Conservation (phyloP, 495 filamentous ascomycete genomes). For the Podospora comata region DNA sequence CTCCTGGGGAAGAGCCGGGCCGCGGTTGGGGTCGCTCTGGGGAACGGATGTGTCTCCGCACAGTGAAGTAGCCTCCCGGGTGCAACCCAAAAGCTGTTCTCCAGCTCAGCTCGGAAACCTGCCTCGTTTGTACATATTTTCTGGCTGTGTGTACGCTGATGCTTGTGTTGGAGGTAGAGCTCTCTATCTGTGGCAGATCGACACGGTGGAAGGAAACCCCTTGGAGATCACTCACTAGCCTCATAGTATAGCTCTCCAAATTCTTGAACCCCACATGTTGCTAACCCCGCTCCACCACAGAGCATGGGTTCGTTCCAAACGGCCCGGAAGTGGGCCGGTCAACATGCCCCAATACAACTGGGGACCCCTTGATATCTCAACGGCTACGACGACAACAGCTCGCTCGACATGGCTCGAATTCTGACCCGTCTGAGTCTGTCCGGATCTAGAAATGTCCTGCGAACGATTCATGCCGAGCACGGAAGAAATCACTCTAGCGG, state of each 20-base stretch:
- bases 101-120: not conserved
- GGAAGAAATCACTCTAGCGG: constrained; percentile 7
- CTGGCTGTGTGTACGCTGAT: not conserved
- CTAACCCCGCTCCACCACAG: constrained; percentile 18
- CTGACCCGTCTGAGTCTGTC: not conserved
- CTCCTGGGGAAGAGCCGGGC: constrained; percentile 1
- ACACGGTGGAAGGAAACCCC: constrained; percentile 6
- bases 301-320: constrained; percentile 17
- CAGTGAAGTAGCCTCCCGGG: constrained; percentile 18
- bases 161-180: constrained; percentile 8
- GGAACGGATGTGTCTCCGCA: constrained; percentile 21
- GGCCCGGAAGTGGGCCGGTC: constrained; percentile 23
- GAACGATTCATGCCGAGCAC: constrained; percentile 19
- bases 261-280: constrained; percentile 26
- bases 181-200: constrained; percentile 19
- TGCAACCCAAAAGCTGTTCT: constrained; percentile 17
- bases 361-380: not conserved
- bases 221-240: not conserved
- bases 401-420: constrained; percentile 6
- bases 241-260: constrained; percentile 19
- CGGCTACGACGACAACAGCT: not conserved
- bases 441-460: constrained; percentile 10
- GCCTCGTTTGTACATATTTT: not conserved
- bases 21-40: constrained; percentile 1
- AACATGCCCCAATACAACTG: constrained; percentile 4